These are phyloP conservation scores for Vaucheria bursata DNA, from an alignment of 352 stramenopile species.

Conservation along the genomic window DNA sequence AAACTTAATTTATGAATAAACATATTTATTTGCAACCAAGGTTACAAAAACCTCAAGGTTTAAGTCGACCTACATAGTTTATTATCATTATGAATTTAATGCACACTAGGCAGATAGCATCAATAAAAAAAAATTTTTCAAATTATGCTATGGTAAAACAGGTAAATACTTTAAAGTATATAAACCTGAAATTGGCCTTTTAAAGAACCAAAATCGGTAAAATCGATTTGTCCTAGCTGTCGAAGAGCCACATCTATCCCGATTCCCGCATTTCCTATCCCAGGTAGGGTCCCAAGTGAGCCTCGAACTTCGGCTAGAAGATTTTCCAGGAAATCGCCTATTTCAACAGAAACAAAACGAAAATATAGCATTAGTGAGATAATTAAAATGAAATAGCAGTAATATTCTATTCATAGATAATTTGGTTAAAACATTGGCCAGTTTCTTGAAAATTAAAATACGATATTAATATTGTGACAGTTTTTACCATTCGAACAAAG, in stretches of 20 bases:
- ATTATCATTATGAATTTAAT: not conserved
- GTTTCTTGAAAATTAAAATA: too few species aligned
- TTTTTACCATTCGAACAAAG: too few species aligned
- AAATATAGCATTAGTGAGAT: not conserved
- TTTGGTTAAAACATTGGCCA: not conserved
- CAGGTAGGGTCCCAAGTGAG: constrained; percentile 26
- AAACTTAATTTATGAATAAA: too few species aligned
- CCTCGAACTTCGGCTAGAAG: constrained; percentile 13
- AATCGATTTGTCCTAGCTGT: constrained; percentile 42
- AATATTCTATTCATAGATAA: not conserved
- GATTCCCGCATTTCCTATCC: not conserved
- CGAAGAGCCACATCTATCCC: constrained; percentile 30
- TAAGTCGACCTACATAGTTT: not conserved
- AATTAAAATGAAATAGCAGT: not conserved
- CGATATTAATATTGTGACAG: too few species aligned
- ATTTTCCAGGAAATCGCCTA: not conserved
- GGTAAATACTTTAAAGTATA: not conserved
- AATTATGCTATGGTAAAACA: not conserved
- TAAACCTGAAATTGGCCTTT: not conserved
- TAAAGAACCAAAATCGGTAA: constrained; percentile 23
- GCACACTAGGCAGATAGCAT: not conserved
- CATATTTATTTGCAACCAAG: too few species aligned
- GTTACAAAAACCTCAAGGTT: too few species aligned
- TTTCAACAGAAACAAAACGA: too few species aligned
- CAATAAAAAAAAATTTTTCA: not conserved